Evolutionary conservation across 306 rosid species (phyloP).

Genomic region (Dalbergia oliveri): DNA sequence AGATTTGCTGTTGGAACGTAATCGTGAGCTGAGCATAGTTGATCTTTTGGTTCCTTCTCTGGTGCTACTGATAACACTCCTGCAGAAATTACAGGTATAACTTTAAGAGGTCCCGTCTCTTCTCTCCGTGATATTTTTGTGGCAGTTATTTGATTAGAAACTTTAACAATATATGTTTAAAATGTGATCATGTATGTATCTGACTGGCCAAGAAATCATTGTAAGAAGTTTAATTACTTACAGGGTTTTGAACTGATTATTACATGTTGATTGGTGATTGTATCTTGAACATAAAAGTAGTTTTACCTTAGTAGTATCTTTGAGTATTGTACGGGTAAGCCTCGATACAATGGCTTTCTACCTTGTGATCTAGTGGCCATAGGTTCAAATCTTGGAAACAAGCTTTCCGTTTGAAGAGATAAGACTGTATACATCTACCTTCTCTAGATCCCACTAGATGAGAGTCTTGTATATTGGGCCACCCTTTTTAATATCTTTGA

Average conservation of each 20-base stretch:
- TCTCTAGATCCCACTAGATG: too few species aligned
- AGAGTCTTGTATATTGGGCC: too few species aligned
- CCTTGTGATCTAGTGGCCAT: too few species aligned
- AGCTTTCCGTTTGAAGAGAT: too few species aligned
- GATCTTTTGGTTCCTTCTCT: slow-evolving; percentile 94
- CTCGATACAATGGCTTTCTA: too few species aligned
- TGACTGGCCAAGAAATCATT: slow-evolving; percentile 7
- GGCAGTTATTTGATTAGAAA: slow-evolving; percentile 19
- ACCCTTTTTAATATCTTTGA: not conserved
- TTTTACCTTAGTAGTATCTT: not conserved
- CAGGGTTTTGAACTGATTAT: slow-evolving; percentile 29
- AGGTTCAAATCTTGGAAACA: too few species aligned
- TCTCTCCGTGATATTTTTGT: slow-evolving; percentile 14
- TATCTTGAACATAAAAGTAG: slow-evolving; percentile 17
- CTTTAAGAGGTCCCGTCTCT: slow-evolving; percentile 31
- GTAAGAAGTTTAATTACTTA: not conserved
- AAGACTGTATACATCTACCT: too few species aligned
- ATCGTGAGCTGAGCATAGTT: slow-evolving; percentile 84
- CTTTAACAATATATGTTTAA: slow-evolving; percentile 11
- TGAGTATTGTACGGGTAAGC: not conserved
- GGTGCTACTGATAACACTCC: slow-evolving; percentile 74
- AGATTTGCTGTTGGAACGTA: slow-evolving; percentile 88
- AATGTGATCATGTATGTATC: not conserved
- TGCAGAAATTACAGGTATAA: slow-evolving; percentile 87
- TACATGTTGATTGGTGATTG: slow-evolving; percentile 35